Evolutionary conservation across 2,329 filamentous ascomycete genomes (phyloP), one percentile per base, ranked within the genome.

Genomic region (Penicillium rolfsii): DNA sequence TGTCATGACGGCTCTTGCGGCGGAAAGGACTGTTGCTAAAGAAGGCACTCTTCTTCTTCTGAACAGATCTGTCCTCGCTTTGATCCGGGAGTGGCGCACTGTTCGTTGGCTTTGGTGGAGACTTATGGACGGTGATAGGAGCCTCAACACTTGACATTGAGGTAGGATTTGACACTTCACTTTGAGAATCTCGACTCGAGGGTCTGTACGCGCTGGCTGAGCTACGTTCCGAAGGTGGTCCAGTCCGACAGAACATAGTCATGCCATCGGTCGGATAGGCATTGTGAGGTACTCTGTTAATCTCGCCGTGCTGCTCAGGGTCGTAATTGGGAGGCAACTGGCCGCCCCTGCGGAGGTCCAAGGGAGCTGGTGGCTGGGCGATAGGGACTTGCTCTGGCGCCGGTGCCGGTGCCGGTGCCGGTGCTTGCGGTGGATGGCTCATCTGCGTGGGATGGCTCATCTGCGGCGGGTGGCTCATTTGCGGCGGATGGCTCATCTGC

Each of bases 251-350:
- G 64, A 97, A 89, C 86, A 98, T 96, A 0, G 94, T 97, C 93
- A 98, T 98, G 4, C 93, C 94, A 73, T 98, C 94, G 76, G 90
- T 87, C 0, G 94, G 93, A 74, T 97, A 97, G 9, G 95, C 92
- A 69, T 98, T 96, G 70, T 97, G 93, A 14, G 94, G 93, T 2
- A 96, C 85, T 14, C 86, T 79, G 4, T 87, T 83, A 61, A 91
- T 86, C 26, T 88, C 83, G 3, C 84, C 84, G 68, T 85, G 84
- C 65, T 93, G 88, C 60, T 87, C 85, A 55, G 84, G 78, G 40
- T 80, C 77, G 58, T 81, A 81, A 61, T 82, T 81, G 4, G 79
- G 79, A 35, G 80, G 79, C 14, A 77, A 66, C 16, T 79, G 72
- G 14, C 72, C 74, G 33, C 77, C 76, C 33, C 76, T 73, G 30